phyloP scores from a whole-genome alignment of 495 filamentous ascomycete species.

The Hypoxylon fuscum region DNA sequence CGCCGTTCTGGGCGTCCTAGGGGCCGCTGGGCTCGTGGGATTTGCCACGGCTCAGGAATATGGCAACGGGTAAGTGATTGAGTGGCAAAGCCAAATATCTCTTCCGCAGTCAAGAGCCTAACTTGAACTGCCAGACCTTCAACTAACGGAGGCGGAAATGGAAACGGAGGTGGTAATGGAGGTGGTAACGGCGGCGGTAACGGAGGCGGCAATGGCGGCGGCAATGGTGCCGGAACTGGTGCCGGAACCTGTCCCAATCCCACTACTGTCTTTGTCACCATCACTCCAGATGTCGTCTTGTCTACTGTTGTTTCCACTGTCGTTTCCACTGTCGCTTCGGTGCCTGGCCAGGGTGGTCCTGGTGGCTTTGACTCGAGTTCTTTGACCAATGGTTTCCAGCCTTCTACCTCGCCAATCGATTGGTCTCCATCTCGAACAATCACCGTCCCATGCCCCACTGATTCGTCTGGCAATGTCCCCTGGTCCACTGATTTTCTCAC shows the following conservation, averaged over 20 bases:
- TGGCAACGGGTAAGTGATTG: constrained; percentile 36
- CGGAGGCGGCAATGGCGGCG: not conserved
- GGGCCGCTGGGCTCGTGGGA: constrained; percentile 36
- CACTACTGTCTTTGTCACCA: constrained; percentile 50
- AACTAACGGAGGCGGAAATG: constrained; percentile 6
- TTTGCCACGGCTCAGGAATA: constrained; percentile 40
- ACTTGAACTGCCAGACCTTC: constrained; percentile 20
- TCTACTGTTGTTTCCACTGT: constrained; percentile 44
- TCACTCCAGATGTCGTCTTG: constrained; percentile 27
- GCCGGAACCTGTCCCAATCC: constrained; percentile 41
- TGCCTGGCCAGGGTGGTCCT: constrained; percentile 16
- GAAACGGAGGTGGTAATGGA: constrained; percentile 16
- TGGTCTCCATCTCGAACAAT: constrained; percentile 39
- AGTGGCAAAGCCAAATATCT: not conserved
- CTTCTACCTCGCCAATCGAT: constrained; percentile 22
- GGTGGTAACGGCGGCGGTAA: constrained; percentile 5
- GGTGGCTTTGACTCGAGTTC: constrained; percentile 33
- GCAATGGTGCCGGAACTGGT: constrained; percentile 22
- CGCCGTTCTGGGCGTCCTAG: constrained; percentile 39
- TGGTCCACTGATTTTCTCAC: constrained; percentile 44
- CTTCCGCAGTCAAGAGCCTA: constrained; percentile 4
- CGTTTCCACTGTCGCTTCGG: constrained; percentile 40
- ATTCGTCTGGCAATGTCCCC: constrained; percentile 24
- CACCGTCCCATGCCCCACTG: constrained; percentile 30
- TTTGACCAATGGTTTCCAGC: constrained; percentile 23